Conservation (phyloP, 768 basidiomycete species). For the Kwoniella sp. region DNA sequence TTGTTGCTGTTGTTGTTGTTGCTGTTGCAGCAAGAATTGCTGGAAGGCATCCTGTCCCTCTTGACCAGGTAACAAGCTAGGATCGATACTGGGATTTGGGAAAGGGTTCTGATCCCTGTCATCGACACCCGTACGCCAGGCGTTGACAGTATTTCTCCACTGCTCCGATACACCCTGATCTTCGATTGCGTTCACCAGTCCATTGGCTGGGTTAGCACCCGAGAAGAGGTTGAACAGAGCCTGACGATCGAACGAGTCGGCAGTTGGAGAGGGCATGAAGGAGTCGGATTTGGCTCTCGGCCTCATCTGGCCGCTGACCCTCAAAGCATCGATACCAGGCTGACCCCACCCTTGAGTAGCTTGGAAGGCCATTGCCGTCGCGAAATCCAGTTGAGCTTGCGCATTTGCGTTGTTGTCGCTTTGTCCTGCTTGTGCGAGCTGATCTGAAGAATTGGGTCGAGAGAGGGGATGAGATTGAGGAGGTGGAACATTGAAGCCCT, state of each 20-base stretch:
- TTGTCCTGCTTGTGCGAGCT: conserved; percentile 4
- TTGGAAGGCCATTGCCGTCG: conserved; percentile 21
- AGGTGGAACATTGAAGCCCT: conserved; percentile 22
- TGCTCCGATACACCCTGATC: conserved; percentile 24
- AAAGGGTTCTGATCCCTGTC: conserved; percentile 6
- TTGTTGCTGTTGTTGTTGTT: conserved; percentile 13
- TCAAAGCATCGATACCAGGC: conserved; percentile 16
- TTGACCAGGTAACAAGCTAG: conserved; percentile 38
- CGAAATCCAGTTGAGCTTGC: conserved; percentile 23
- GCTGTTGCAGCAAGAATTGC: conserved; percentile 21
- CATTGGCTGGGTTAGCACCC: conserved; percentile 10
- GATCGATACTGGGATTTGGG: conserved; percentile 36
- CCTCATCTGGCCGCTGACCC: conserved; percentile 20
- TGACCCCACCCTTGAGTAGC: conserved; percentile 26
- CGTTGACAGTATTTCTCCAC: conserved; percentile 38
- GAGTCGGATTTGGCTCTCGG: conserved; percentile 52
- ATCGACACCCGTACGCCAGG: conserved; percentile 34
- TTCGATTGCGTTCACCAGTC: not conserved
- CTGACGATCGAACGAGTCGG: conserved; percentile 31
- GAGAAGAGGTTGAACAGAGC: conserved; percentile 27
- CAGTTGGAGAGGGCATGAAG: conserved; percentile 29
- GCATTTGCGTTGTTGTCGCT: conserved; percentile 1
- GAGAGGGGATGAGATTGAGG: conserved; percentile 16
- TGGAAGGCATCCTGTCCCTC: conserved; percentile 16
- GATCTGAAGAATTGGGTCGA: conserved; percentile 13